Evolutionary conservation across 164 flowering plant genomes (phyloP), one percentile per base, ranked within the genome.

Genomic region (Chloranthus sessilifolius): DNA sequence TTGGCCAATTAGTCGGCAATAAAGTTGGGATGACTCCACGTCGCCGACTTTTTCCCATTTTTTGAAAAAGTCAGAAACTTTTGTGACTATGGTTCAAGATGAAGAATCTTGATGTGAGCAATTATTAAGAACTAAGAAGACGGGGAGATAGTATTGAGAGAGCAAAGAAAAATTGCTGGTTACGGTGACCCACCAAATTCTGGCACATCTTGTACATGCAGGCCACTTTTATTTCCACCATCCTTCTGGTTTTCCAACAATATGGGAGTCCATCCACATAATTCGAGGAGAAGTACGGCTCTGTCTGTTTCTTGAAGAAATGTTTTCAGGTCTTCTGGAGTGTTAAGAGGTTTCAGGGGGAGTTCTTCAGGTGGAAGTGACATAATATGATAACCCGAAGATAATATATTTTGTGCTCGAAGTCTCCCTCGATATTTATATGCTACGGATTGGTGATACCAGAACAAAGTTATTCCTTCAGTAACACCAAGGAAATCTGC

Each of bases 191-290:
- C 16, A 67, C 69, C 63, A 58, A 26, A 27, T n/a, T 50, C 63
- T 56, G 45, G 26, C 36, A 19, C 28, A 72, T 71, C 69, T 49
- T 41, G 26, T 26, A 41, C 27, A 16, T 39, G 53, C 43, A 58
- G 47, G 17, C 29, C 62, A 65, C 41, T 45, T 29, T 63, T 63
- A 38, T 66, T 70, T 44, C 28, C 63, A 55, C 67, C 75, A 31
- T 45, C 59, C 52, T 55, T 71, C 47, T 43, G 38, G 62, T 68
- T 54, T 27, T 60, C 43, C 58, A 83, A 50, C 65, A 88, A 66
- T 53, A 41, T 65, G 11, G 70, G 52, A 11, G 89, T 63, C 96
- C 96, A 88, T 44, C 95, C 98, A 73, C 98, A 92, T 64, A 79
- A 76, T 47, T 92, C 98, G 6, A 78, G 27, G 24, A 92, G 76